Evolutionary conservation across 1,284 basidiomycete species (phyloP), one percentile per base, ranked within the genome.

Genomic region (Cutaneotrichosporon sp.): DNA sequence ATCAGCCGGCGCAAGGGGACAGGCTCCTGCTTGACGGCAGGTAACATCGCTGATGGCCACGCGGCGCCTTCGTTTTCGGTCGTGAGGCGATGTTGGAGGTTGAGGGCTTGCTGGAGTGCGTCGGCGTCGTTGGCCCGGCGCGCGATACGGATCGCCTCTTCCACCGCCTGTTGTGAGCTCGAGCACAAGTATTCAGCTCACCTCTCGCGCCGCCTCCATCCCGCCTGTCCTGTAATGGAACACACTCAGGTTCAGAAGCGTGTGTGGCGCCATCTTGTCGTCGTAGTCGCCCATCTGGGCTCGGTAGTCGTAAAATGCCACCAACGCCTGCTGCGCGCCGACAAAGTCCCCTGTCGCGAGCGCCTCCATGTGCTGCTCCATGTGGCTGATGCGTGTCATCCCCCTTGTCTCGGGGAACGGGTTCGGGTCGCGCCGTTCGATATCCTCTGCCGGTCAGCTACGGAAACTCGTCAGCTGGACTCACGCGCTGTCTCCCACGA

Each of bases 191-290:
- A 26, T 26, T 26, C 26, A 18, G 30, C 56, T 47, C 40, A 58
- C 57, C 21, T 79, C 60, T 4, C 61, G 60, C 1, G 78, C 78
- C 3, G 72, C 65, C 13, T 74, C 73, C 13, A 78, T 52, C 2
- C 79, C 79, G 2, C 76, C 76, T 0, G 76, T 77, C 26, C 72
- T 66, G 57, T 78, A 77, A 51, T 80, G 75, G 59, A 78, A 80
- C 5, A 68, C 66, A 6, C 80, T 80, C 26, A 81, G 73, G 62
- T 79, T 79, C 5, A 81, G 67, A 11, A 81, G 63, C 9, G 78
- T 77, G 64, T 81, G 80, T 55, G 80, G 80, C 66, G 79, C 76
- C 61, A 66, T 62, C 36, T 40, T 52, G 22, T 31, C 36, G 22
- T 21, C 47, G 6, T 21, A 21, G 55, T 40, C 55, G 13, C 18